phyloP scores from a whole-genome alignment of 164 flowering plant species.

The Piper longum region DNA sequence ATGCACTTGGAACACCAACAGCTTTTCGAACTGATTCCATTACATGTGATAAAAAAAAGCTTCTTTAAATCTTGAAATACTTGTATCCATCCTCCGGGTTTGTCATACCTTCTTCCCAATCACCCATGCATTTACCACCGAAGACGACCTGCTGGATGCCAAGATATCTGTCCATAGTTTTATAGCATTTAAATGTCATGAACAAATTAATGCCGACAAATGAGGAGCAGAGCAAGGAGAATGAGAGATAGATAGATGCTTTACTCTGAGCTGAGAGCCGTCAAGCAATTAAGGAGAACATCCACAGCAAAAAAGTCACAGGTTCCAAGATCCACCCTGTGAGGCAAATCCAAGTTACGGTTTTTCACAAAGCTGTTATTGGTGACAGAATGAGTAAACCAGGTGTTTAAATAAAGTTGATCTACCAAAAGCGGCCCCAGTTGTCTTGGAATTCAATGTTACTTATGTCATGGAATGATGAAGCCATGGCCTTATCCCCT shows the following conservation, averaged over 20 bases:
- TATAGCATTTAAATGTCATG: not conserved
- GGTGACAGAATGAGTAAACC: not conserved
- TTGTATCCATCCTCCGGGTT: constrained; percentile 30
- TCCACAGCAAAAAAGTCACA: constrained; percentile 73
- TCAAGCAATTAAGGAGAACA: constrained; percentile 82
- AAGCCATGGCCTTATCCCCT: constrained; percentile 64
- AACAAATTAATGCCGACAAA: not conserved
- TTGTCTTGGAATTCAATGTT: constrained; percentile 92
- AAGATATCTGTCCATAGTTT: constrained; percentile 28
- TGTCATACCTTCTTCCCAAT: constrained; percentile 95
- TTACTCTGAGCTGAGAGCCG: constrained; percentile 79
- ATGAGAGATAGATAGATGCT: not conserved
- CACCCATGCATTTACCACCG: constrained; percentile 69
- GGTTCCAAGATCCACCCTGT: constrained; percentile 97
- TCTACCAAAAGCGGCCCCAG: constrained; percentile 88
- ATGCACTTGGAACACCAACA: constrained; percentile 36
- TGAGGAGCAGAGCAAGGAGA: not conserved
- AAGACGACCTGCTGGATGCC: constrained; percentile 61
- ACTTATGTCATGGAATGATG: constrained; percentile 87
- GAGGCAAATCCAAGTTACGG: constrained; percentile 5
- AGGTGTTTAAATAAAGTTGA: not conserved
- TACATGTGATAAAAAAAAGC: too few relatives aligned
- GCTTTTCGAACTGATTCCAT: constrained; percentile 25
- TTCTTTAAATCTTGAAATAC: too few relatives aligned
- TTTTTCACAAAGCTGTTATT: not conserved